phyloP scores from a whole-genome alignment of 768 basidiomycete genomes.

The Phallus indusiatus region DNA sequence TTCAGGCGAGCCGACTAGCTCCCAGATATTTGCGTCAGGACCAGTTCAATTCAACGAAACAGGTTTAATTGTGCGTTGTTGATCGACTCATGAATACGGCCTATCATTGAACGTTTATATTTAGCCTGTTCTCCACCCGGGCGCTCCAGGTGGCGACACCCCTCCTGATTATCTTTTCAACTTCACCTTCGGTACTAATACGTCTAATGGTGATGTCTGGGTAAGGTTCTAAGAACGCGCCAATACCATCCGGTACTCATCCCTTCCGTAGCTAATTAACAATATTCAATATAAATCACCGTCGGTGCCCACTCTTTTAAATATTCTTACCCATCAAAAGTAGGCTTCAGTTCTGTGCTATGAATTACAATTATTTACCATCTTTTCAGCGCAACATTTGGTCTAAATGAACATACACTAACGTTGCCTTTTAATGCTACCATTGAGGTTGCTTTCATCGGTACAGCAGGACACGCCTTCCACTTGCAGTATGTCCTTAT shows the following conservation, averaged over 20 bases:
- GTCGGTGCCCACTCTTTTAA: not conserved
- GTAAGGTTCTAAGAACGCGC: not conserved
- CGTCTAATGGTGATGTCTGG: slow-evolving; percentile 5
- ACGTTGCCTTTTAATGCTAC: not conserved
- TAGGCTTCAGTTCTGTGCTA: not conserved
- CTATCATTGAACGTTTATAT: slow-evolving; percentile 15
- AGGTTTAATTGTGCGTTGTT: slow-evolving; percentile 18
- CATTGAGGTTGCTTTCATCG: slow-evolving; percentile 3
- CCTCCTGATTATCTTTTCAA: not conserved
- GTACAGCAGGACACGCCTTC: not conserved
- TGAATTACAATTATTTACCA: too few relatives aligned
- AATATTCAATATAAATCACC: not conserved
- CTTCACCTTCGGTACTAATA: slow-evolving; percentile 1
- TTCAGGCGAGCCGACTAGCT: slow-evolving; percentile 29
- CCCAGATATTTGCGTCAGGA: slow-evolving; percentile 10
- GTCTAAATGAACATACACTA: not conserved
- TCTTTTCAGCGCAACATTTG: not conserved
- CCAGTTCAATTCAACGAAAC: slow-evolving; percentile 23
- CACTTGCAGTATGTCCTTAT: slow-evolving; percentile 2
- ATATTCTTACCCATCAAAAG: slow-evolving; percentile 1
- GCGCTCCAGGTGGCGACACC: slow-evolving; percentile 1
- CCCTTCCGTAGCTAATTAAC: not conserved
- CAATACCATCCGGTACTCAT: too few relatives aligned
- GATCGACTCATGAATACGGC: not conserved
- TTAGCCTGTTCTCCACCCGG: slow-evolving; percentile 14